Base-by-base conservation (phyloP, 306 rosid genomes). In the Quercus wislizeni region DNA sequence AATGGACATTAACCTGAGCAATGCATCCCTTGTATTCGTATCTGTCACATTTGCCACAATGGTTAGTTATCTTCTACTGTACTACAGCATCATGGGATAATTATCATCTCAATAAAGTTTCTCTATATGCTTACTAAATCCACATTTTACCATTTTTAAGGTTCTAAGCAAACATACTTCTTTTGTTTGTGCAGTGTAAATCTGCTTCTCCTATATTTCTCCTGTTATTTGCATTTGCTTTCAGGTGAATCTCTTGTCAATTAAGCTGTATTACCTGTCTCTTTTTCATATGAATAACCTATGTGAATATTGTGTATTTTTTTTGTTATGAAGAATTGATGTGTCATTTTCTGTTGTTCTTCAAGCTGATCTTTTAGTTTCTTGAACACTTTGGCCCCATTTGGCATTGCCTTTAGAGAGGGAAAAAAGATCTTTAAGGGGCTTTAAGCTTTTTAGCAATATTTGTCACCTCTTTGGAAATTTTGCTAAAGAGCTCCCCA, bases 191-290 rank as follows among this genome's bases (percentile, higher is more conserved):
- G 88, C 94, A 95, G 99, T 95, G 99, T 86, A 95, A 95, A 91
- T 95, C 99, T 46, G 98, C 92, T n/a, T 90, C 99, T 86, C 99
- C 99, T 59, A 89, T 95, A 84, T 95, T 95, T 85, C 98, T 95
- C 58, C 96, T 95, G 76, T 93, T 95, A 75, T 95, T 95, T 84
- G 99, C 99, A 78, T 95, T 95, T 79, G 97, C 93, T 84, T 93
- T 95, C 89, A 89, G 97, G 99, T 95, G 72, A 80, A 74, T 79
- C 79, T 71, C 83, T 79, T 75, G 69, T 77, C 74, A 46, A 59
- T 82, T 76, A 41, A 82, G 61, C 61, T 82, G 46, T 77, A 35
- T 75, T 49, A 59, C 19, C 30, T 14, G 13, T 73, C 38, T 23
- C 59, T 21, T 6, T 65, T 54, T 74, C 71, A 38, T 74, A 27